Conservation (phyloP, 805 yeast species). For the Pichia occidentalis region DNA sequence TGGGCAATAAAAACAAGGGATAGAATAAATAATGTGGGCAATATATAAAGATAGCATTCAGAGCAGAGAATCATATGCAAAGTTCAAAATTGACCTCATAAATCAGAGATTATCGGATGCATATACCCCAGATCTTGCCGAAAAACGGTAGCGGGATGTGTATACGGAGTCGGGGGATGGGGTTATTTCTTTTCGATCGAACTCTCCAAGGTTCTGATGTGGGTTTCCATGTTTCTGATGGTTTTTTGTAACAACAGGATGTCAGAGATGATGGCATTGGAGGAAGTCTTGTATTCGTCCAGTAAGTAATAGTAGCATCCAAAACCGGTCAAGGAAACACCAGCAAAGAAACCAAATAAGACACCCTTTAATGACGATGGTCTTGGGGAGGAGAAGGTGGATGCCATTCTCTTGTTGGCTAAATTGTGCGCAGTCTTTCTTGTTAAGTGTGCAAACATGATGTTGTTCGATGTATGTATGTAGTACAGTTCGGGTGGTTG, state of each 20-base stretch:
- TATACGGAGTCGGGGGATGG: no score
- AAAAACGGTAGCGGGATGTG: no score
- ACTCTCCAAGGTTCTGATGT: slow-evolving; percentile 45
- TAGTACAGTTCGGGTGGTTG: not conserved
- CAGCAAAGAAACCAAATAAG: slow-evolving; percentile 71
- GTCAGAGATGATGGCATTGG: slow-evolving; percentile 67
- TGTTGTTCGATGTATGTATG: not conserved
- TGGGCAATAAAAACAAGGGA: no score
- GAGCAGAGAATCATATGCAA: no score
- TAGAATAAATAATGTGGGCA: no score
- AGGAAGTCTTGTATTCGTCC: slow-evolving; percentile 71
- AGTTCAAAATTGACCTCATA: no score
- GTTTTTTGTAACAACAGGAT: slow-evolving; percentile 64
- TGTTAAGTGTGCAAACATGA: slow-evolving; percentile 19
- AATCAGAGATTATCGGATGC: no score
- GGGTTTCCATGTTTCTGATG: slow-evolving; percentile 16
- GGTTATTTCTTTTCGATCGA: slow-evolving; percentile 26
- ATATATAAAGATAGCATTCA: no score
- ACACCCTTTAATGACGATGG: slow-evolving; percentile 33
- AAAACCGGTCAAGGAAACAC: slow-evolving; percentile 67
- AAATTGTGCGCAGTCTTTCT: slow-evolving; percentile 12
- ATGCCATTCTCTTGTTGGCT: slow-evolving; percentile 9
- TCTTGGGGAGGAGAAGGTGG: slow-evolving; percentile 9
- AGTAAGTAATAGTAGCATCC: slow-evolving; percentile 72
- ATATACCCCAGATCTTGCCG: no score